Evolutionary conservation across 2,329 filamentous ascomycete genomes (phyloP).

Genomic region (Xylariaceae sp.): DNA sequence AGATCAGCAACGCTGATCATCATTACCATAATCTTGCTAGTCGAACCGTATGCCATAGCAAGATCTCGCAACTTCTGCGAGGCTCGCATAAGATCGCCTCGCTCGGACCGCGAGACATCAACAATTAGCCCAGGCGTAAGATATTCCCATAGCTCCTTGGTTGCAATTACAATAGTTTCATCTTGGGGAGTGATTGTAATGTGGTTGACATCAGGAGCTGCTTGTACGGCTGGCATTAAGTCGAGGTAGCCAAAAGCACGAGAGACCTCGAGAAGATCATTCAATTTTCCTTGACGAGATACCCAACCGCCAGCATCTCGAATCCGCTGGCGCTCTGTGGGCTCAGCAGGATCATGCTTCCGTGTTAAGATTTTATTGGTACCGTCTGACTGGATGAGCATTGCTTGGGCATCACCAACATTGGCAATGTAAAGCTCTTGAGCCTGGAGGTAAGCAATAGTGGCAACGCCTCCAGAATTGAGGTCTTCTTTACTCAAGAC

Average conservation of each 20-base stretch:
- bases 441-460: constrained; percentile 85
- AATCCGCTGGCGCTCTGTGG: constrained; percentile 83
- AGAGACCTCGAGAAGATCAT: constrained; percentile 89
- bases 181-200: constrained; percentile 84
- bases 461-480: constrained; percentile 88
- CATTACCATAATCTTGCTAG: constrained; percentile 98
- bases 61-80: constrained; percentile 93
- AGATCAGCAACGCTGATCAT: constrained; percentile 92
- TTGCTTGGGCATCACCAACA: constrained; percentile 93
- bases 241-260: constrained; percentile 94
- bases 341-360: constrained; percentile 92
- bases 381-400: constrained; percentile 89
- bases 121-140: constrained; percentile 88
- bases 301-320: constrained; percentile 95
- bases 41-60: constrained; percentile 93
- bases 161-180: constrained; percentile 91
- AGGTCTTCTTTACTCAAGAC: constrained; percentile 88
- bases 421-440: constrained; percentile 95
- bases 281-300: constrained; percentile 90
- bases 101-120: constrained; percentile 86
- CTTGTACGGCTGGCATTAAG: constrained; percentile 90
- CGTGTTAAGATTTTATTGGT: constrained; percentile 81
- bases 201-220: constrained; percentile 82
- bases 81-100: constrained; percentile 89
- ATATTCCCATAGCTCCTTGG: constrained; percentile 94